phyloP scores from a whole-genome alignment of 108 stramenopile species.

The Cyclotella sp. region DNA sequence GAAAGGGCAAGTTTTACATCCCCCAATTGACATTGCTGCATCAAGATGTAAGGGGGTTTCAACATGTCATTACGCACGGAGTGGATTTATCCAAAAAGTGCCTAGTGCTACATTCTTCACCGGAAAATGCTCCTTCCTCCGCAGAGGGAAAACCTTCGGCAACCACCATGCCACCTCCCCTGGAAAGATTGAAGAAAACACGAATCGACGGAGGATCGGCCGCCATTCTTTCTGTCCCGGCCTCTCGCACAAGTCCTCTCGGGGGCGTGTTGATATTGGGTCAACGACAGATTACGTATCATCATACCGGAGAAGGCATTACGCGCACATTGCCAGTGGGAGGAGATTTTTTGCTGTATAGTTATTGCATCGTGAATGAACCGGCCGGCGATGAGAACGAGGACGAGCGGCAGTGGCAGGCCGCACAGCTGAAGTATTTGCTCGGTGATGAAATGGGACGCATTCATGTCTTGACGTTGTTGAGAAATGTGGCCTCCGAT shows the following conservation, averaged over 20 bases:
- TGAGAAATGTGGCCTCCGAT: slow-evolving; percentile 38
- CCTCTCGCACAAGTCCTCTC: slow-evolving; percentile 37
- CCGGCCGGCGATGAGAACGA: slow-evolving; percentile 33
- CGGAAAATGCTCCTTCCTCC: neutral
- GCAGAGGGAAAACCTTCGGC: slow-evolving; percentile 12
- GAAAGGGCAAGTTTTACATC: slow-evolving; percentile 18
- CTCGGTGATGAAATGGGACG: slow-evolving; percentile 89
- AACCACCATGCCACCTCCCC: slow-evolving; percentile 26
- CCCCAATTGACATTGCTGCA: slow-evolving; percentile 81
- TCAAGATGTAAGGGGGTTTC: slow-evolving; percentile 74
- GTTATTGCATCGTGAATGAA: slow-evolving; percentile 38
- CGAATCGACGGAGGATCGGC: slow-evolving; percentile 78
- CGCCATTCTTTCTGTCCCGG: slow-evolving; percentile 73
- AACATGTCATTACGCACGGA: slow-evolving; percentile 75
- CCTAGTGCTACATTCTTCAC: slow-evolving; percentile 42
- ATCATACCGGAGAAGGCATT: slow-evolving; percentile 39
- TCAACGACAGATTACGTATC: slow-evolving; percentile 80
- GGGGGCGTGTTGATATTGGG: slow-evolving; percentile 85
- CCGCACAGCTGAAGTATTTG: slow-evolving; percentile 67
- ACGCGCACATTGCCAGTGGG: slow-evolving; percentile 71
- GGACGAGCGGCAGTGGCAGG: slow-evolving; percentile 7
- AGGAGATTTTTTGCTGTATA: neutral
- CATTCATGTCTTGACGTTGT: slow-evolving; percentile 80
- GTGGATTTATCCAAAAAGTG: slow-evolving; percentile 56
- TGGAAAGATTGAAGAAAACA: slow-evolving; percentile 47